These are phyloP conservation scores for Sporothrix sp. DNA, from an alignment of 2,329 filamentous ascomycete genomes.

Conservation along the genomic window DNA sequence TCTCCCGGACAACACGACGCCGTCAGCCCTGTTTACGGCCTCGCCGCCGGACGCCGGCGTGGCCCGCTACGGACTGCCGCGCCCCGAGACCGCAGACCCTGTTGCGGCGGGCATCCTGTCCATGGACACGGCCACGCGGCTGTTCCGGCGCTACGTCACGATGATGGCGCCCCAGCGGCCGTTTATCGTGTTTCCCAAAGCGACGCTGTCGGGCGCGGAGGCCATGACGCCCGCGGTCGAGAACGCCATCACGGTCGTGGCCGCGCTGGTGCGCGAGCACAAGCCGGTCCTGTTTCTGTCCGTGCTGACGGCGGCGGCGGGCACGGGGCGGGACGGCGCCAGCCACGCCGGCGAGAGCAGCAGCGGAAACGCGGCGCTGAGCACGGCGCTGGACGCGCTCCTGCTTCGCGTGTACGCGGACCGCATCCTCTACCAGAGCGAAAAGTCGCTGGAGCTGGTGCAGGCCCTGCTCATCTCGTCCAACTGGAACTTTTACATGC, in stretches of 20 bases:
- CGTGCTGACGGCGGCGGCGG: constrained; percentile 10
- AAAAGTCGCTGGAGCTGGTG: constrained; percentile 14
- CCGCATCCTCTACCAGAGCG: constrained; percentile 9
- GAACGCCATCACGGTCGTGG: not conserved
- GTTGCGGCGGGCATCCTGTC: constrained; percentile 12
- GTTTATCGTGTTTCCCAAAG: constrained; percentile 14
- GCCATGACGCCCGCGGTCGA: not conserved
- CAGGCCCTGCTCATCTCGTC: constrained; percentile 15
- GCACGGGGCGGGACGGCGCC: not conserved
- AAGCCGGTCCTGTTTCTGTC: constrained; percentile 14
- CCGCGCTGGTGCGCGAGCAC: constrained; percentile 3
- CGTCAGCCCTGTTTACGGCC: not conserved
- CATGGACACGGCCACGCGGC: constrained; percentile 7
- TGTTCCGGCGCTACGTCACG: constrained; percentile 12
- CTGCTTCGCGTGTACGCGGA: constrained; percentile 11
- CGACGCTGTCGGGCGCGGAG: not conserved
- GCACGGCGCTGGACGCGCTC: constrained; percentile 3
- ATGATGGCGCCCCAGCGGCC: constrained; percentile 15
- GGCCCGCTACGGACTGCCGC: not conserved
- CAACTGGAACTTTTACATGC: constrained; percentile 13
- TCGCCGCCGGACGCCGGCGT: not conserved
- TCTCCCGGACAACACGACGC: not conserved
- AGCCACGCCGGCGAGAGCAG: not conserved
- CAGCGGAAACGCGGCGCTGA: not conserved
- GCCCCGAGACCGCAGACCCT: not conserved